phyloP scores from a whole-genome alignment of 768 basidiomycete genomes.

The Tricholoma saponaceum region DNA sequence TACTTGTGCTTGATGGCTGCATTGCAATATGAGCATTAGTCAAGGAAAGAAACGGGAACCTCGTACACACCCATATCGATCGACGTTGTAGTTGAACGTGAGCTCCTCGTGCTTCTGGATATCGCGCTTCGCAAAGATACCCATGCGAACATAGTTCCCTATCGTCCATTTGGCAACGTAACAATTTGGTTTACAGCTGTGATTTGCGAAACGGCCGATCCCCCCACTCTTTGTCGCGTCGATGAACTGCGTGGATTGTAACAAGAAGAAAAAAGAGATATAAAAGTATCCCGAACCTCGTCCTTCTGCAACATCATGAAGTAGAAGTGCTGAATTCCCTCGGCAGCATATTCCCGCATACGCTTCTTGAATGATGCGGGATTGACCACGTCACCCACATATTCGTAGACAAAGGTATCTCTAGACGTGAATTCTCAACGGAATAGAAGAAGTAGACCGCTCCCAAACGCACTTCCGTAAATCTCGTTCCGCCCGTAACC shows the following conservation, averaged over 20 bases:
- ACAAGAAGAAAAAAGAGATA: neutral
- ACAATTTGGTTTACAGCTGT: constrained; percentile 96
- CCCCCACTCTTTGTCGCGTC: constrained; percentile 97
- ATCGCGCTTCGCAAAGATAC: constrained; percentile 87
- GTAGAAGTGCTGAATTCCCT: constrained; percentile 96
- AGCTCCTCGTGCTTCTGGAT: constrained; percentile 82
- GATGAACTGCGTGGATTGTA: constrained; percentile 66
- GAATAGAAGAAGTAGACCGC: neutral
- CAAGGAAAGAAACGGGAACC: neutral
- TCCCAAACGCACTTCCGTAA: constrained; percentile 52
- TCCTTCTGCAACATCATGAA: constrained; percentile 99
- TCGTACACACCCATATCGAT: constrained; percentile 86
- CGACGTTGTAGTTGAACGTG: constrained; percentile 99
- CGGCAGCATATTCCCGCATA: constrained; percentile 89
- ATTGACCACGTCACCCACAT: constrained; percentile 94
- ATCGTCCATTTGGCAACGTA: constrained; percentile 99
- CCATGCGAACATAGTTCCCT: constrained; percentile 88
- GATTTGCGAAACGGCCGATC: constrained; percentile 96
- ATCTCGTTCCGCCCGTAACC: constrained; percentile 73
- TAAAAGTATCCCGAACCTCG: constrained; percentile 55
- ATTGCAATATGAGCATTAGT: neutral
- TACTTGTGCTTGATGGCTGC: constrained; percentile 87
- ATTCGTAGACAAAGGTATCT: constrained; percentile 94
- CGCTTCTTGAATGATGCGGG: constrained; percentile 85
- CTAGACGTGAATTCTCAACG: constrained; percentile 36